phyloP scores from a whole-genome alignment of 148 eudicot genomes.

The Tetragonia tetragonoides region DNA sequence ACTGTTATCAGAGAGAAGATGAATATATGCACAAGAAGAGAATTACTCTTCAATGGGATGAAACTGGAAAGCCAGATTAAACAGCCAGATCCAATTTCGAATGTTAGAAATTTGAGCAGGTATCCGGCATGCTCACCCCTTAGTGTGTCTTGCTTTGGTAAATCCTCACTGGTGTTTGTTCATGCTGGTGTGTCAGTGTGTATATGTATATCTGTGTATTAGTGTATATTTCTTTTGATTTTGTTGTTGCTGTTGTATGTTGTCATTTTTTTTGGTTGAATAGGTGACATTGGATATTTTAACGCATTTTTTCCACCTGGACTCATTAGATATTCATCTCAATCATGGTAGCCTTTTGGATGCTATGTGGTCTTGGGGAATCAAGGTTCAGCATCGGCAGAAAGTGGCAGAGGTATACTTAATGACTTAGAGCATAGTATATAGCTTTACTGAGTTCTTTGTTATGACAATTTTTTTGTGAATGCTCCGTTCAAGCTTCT shows the following conservation, averaged over 20 bases:
- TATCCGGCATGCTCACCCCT: not conserved
- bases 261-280: conserved; percentile 1
- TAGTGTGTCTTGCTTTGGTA: not conserved
- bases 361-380: conserved; percentile 98
- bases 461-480: conserved; percentile 6
- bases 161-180: not conserved
- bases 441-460: not conserved
- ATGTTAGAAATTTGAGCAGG: not conserved
- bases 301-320: conserved; percentile 54
- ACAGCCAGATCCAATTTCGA: not conserved
- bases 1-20: not conserved
- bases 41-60: not conserved
- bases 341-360: conserved; percentile 83
- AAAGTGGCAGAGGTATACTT: conserved; percentile 84
- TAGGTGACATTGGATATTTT: conserved; percentile 79
- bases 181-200: not conserved
- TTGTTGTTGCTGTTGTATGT: not conserved
- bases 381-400: conserved; percentile 62
- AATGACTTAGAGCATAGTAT: not conserved
- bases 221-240: not conserved
- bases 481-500: conserved; percentile 58
- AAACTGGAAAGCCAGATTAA: not conserved
- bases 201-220: not conserved
- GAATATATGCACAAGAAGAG: not conserved
- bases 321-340: conserved; percentile 83